These are phyloP conservation scores for Pichia manshurica DNA, from an alignment of 805 yeast genomes.

Conservation along the genomic window DNA sequence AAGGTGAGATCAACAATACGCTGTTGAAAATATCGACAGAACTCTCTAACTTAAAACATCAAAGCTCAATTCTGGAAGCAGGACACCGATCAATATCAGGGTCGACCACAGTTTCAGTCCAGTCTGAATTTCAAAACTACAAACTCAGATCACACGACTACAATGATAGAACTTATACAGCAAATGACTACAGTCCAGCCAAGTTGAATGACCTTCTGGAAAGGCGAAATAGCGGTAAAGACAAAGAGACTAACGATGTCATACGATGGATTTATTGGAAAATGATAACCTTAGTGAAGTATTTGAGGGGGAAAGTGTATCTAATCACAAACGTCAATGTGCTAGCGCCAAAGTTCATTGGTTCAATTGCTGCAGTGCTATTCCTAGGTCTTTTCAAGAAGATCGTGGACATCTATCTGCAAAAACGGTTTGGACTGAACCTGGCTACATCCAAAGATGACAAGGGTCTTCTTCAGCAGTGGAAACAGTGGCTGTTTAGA, in stretches of 20 bases:
- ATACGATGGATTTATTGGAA: constrained; percentile 4
- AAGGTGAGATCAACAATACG: constrained; percentile 44
- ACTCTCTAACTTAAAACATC: constrained; percentile 18
- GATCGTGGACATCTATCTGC: constrained; percentile 1
- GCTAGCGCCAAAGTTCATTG: not conserved
- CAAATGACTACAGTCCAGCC: not conserved
- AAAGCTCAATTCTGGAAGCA: not conserved
- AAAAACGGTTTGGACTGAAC: not conserved
- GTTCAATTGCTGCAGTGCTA: not conserved
- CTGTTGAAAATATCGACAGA: constrained; percentile 42
- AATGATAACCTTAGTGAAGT: not conserved
- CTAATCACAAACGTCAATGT: not conserved
- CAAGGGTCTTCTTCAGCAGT: not conserved
- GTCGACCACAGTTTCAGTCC: constrained; percentile 6
- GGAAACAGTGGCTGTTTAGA: not conserved
- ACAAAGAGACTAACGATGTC: not conserved
- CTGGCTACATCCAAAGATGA: not conserved
- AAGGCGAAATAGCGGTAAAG: not conserved
- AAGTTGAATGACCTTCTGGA: not conserved
- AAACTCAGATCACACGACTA: constrained; percentile 6
- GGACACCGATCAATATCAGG: constrained; percentile 12
- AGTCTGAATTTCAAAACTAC: constrained; percentile 7
- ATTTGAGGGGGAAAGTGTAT: not conserved
- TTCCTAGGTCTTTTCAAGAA: constrained; percentile 3
- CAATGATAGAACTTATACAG: constrained; percentile 2